These are phyloP conservation scores for Xenoacremonium recifei DNA, from an alignment of 2,329 filamentous ascomycete genomes.

Conservation along the genomic window DNA sequence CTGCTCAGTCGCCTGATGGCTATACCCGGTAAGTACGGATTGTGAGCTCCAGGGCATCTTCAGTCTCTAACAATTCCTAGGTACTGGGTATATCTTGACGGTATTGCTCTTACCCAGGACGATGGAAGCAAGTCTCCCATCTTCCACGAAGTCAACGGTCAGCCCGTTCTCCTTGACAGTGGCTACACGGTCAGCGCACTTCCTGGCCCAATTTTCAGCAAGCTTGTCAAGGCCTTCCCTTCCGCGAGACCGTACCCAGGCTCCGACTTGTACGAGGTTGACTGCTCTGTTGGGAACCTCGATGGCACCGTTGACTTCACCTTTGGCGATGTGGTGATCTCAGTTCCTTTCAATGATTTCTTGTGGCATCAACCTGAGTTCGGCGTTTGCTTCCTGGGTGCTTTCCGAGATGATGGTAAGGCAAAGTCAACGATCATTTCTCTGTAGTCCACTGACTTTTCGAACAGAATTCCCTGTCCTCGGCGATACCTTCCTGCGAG, in stretches of 20 bases:
- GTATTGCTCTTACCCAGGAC: slow-evolving; percentile 32
- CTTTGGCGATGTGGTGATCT: slow-evolving; percentile 44
- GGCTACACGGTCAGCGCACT: slow-evolving; percentile 68
- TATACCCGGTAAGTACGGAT: slow-evolving; percentile 25
- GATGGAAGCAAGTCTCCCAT: slow-evolving; percentile 41
- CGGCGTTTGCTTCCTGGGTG: slow-evolving; percentile 42
- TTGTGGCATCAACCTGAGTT: slow-evolving; percentile 37
- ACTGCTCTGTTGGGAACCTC: slow-evolving; percentile 35
- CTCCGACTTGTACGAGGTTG: slow-evolving; percentile 47
- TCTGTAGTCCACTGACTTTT: not conserved
- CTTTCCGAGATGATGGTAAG: slow-evolving; percentile 37
- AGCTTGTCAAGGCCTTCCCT: slow-evolving; percentile 42
- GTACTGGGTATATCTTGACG: slow-evolving; percentile 43
- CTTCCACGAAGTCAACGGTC: slow-evolving; percentile 36
- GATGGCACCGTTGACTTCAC: slow-evolving; percentile 45
- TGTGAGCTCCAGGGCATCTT: no score
- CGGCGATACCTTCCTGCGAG: slow-evolving; percentile 44
- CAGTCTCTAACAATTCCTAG: slow-evolving; percentile 17
- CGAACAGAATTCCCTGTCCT: slow-evolving; percentile 36
- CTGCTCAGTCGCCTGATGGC: slow-evolving; percentile 33
- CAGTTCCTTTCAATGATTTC: slow-evolving; percentile 46
- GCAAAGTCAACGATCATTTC: not conserved
- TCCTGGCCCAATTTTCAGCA: slow-evolving; percentile 52
- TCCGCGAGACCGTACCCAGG: slow-evolving; percentile 42
- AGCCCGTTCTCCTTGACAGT: slow-evolving; percentile 60